phyloP scores from a whole-genome alignment of 495 filamentous ascomycete species.

The Xanthoparmelia taractica region DNA sequence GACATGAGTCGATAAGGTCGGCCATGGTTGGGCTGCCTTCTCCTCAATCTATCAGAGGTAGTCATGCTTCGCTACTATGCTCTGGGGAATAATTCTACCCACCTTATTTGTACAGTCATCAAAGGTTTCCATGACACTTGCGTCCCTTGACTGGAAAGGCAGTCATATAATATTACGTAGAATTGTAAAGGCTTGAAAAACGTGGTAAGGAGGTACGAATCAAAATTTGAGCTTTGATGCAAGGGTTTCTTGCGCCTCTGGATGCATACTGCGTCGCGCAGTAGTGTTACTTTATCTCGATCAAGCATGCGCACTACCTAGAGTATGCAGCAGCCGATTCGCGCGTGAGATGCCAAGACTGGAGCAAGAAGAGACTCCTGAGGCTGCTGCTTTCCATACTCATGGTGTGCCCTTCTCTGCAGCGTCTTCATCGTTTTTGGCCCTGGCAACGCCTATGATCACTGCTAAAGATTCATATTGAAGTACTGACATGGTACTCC shows the following conservation, averaged over 20 bases:
- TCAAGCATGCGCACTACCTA: background rate
- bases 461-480: too few relatives aligned
- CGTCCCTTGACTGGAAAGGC: background rate
- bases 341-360: background rate
- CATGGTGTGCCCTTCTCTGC: background rate
- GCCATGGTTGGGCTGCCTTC: background rate
- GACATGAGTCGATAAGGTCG: background rate
- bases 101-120: too few relatives aligned
- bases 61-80: background rate
- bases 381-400: background rate
- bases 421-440: too few relatives aligned
- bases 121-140: background rate
- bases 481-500: too few relatives aligned
- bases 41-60: background rate
- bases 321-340: background rate
- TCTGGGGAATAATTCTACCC: background rate
- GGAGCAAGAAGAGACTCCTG: background rate
- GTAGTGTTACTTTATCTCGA: constrained; percentile 2
- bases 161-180: background rate
- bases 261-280: background rate
- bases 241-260: background rate
- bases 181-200: background rate
- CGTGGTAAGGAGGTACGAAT: background rate
- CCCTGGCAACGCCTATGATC: background rate
- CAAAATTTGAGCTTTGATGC: background rate